Conservation (phyloP, 495 filamentous ascomycete species). For the Talaromyces borbonicus region DNA sequence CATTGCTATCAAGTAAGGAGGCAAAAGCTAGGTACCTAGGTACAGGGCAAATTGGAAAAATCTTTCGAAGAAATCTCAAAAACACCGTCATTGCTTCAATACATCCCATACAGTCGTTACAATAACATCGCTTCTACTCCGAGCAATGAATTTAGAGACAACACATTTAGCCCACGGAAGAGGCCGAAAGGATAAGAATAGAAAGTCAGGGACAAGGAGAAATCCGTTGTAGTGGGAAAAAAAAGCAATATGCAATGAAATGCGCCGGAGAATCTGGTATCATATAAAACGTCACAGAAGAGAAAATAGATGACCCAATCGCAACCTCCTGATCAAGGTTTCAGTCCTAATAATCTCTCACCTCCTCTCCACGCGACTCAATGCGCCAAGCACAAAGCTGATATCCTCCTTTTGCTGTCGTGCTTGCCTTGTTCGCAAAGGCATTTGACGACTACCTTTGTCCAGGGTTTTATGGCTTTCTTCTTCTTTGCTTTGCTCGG, state of each 20-base stretch:
- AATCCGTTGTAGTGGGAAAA: conserved; percentile 2
- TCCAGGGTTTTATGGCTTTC: conserved; percentile 10
- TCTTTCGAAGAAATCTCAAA: not conserved
- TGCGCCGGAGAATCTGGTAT: conserved; percentile 3
- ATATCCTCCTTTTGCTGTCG: conserved; percentile 31
- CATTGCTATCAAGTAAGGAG: no score
- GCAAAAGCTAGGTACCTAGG: no score
- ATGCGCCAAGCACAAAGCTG: conserved; percentile 32
- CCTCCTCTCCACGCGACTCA: conserved; percentile 35
- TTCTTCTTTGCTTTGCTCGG: conserved; percentile 9
- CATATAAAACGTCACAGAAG: not conserved
- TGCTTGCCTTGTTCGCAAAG: conserved; percentile 29
- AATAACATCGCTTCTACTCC: conserved; percentile 1
- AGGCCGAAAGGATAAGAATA: not conserved
- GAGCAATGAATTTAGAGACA: not conserved
- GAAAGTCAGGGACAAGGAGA: not conserved
- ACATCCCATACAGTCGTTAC: conserved; percentile 2
- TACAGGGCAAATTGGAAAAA: no score
- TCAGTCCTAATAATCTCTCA: conserved; percentile 8
- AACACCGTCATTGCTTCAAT: conserved; percentile 2
- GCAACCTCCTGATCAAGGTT: not conserved
- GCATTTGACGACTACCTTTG: conserved; percentile 13
- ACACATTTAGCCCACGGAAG: not conserved
- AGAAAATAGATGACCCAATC: conserved; percentile 1
- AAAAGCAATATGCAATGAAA: not conserved